phyloP scores from a whole-genome alignment of 495 filamentous ascomycete genomes.

The Lophium mytilinum region DNA sequence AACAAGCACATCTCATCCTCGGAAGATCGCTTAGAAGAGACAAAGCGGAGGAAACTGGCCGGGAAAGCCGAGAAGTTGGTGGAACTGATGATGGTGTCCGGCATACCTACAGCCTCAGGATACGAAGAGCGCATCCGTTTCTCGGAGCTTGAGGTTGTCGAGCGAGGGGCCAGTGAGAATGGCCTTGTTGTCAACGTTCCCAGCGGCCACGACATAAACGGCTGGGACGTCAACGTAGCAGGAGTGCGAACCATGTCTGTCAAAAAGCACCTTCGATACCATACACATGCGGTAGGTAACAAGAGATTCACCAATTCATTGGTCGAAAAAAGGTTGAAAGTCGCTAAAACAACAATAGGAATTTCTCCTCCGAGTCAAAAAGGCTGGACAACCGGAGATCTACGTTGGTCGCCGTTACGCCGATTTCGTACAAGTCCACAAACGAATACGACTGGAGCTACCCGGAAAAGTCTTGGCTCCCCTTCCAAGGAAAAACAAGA shows the following conservation, averaged over 20 bases:
- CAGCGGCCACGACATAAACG: constrained; percentile 83
- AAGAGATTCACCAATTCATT: background rate
- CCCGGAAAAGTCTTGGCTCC: constrained; percentile 85
- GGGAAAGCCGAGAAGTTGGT: constrained; percentile 90
- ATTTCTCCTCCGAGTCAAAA: constrained; percentile 79
- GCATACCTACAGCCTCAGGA: constrained; percentile 87
- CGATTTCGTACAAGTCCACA: constrained; percentile 74
- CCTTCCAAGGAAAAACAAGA: constrained; percentile 84
- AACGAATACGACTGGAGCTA: constrained; percentile 70
- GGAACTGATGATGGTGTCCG: constrained; percentile 98
- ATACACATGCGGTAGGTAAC: constrained; percentile 76
- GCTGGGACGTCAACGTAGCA: constrained; percentile 95
- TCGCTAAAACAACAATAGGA: constrained; percentile 46
- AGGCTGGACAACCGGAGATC: constrained; percentile 58
- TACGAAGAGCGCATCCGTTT: constrained; percentile 97
- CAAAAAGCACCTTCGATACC: constrained; percentile 81
- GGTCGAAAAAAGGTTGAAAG: background rate
- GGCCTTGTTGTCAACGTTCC: constrained; percentile 78
- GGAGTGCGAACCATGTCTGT: constrained; percentile 71
- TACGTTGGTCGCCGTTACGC: constrained; percentile 82
- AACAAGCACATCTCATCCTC: constrained; percentile 95
- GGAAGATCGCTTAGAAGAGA: constrained; percentile 91
- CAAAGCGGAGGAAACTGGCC: constrained; percentile 86
- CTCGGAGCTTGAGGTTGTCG: constrained; percentile 91
- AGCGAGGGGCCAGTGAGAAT: constrained; percentile 82